Evolutionary conservation across 148 eudicot genomes (phyloP).

Genomic region (Nepenthes mirabilis): DNA sequence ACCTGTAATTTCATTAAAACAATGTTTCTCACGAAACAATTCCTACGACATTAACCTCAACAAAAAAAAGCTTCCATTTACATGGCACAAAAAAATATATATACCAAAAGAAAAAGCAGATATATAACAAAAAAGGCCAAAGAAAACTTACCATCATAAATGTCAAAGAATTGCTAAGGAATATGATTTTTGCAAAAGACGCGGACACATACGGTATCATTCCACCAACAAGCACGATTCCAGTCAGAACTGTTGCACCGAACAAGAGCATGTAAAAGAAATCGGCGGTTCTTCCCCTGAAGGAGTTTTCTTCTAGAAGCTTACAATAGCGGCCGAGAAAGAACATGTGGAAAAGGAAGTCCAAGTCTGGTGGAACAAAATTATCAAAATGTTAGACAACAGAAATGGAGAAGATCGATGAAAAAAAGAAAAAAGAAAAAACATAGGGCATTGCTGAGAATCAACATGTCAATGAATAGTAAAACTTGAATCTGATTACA

Average conservation of each 20-base stretch:
- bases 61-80: no score
- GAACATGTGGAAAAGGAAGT: slow-evolving; percentile 98
- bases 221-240: slow-evolving; percentile 88
- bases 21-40: background rate
- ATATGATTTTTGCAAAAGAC: slow-evolving; percentile 85
- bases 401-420: background rate
- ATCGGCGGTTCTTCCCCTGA: slow-evolving; percentile 93
- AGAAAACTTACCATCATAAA: slow-evolving; percentile 82
- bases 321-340: slow-evolving; percentile 96
- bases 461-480: no score
- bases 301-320: slow-evolving; percentile 96
- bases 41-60: background rate
- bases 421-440: background rate
- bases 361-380: slow-evolving; percentile 47
- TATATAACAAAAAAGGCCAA: background rate
- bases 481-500: no score
- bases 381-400: slow-evolving; percentile 5
- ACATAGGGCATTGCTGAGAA: background rate
- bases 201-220: slow-evolving; percentile 91
- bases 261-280: slow-evolving; percentile 94
- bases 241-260: slow-evolving; percentile 85
- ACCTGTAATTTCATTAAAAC: slow-evolving; percentile 31
- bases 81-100: no score
- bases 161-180: slow-evolving; percentile 92
- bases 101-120: background rate